Evolutionary conservation across 805 yeast genomes (phyloP), one percentile per base, ranked within the genome.

Genomic region (Pichia kluyveri): DNA sequence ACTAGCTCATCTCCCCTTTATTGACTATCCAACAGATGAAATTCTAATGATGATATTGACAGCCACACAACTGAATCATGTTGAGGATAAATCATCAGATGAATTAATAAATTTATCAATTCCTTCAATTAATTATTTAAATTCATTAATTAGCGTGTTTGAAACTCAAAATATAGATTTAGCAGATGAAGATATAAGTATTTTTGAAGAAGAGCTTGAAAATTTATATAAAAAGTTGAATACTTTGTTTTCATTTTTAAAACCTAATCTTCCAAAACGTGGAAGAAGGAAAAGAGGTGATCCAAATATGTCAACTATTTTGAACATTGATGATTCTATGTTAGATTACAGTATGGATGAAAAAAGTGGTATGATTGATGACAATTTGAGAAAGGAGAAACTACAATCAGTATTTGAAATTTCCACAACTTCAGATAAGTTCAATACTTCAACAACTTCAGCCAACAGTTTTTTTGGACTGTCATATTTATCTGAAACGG

Each of bases 11-110:
- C 28, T 19, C 6, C 51, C 51, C 5, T 43, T 36, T 31, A 42
- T 49, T 3, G 34, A 45, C 37, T 49, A 49, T 30, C 51, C 51
- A 1, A 45, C 49, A 1, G 34, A 37, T 31, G 44, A 45, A 40
- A 40, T 49, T 18, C 31, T 49, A 9, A 12, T 27, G 2, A 42
- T 45, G 49, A 19, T 49, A 8, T 17, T 49, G 2, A 36, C 47
- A 5, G 51, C 46, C 3, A 45, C 51, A 7, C 51, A 49, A 30
- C 18, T 49, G 11, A 23, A 41, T n/a, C 41, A 48, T n/a, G 28
- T 41, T 1, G 48, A 48, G 3, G 51, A 48, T 17, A 38, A 18
- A 17, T 15, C 36, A 4, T 36, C 41, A 5, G 18, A 27, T 11
- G 18, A 23, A 4, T 7, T 31, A 6, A 19, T 38, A 2, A 39